phyloP scores from a whole-genome alignment of 2,329 filamentous ascomycete genomes.

The Colletotrichum gigasporum region DNA sequence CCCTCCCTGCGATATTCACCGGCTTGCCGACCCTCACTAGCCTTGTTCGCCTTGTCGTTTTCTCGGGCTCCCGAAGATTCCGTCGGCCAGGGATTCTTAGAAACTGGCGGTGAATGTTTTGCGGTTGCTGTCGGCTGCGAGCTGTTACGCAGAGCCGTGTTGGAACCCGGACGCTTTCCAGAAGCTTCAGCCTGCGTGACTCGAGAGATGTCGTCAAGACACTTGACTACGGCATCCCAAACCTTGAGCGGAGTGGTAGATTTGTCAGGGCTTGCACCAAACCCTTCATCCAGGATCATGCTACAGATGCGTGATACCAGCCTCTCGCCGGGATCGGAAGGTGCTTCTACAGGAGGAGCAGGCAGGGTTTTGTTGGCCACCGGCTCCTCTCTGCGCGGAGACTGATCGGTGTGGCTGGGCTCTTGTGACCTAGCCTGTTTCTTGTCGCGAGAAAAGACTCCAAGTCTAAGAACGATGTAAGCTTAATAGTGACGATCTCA shows the following conservation, averaged over 20 bases:
- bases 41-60: neutral
- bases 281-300: slow-evolving; percentile 20
- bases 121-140: neutral
- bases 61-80: neutral
- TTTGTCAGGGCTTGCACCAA: slow-evolving; percentile 2
- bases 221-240: slow-evolving; percentile 19
- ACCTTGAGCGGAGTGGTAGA: slow-evolving; percentile 23
- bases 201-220: slow-evolving; percentile 10
- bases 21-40: neutral
- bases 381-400: neutral
- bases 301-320: slow-evolving; percentile 22
- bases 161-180: neutral
- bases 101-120: neutral
- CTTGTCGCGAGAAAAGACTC: neutral
- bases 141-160: too few relatives aligned
- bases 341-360: neutral
- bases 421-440: neutral
- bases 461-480: slow-evolving; percentile 1
- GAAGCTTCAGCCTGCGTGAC: neutral
- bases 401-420: neutral
- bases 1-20: neutral
- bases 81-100: neutral
- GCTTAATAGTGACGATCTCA: neutral
- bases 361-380: neutral
- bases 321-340: neutral